Conservation (phyloP, 371 early-diverging fungal species). For the Mucor sp. region DNA sequence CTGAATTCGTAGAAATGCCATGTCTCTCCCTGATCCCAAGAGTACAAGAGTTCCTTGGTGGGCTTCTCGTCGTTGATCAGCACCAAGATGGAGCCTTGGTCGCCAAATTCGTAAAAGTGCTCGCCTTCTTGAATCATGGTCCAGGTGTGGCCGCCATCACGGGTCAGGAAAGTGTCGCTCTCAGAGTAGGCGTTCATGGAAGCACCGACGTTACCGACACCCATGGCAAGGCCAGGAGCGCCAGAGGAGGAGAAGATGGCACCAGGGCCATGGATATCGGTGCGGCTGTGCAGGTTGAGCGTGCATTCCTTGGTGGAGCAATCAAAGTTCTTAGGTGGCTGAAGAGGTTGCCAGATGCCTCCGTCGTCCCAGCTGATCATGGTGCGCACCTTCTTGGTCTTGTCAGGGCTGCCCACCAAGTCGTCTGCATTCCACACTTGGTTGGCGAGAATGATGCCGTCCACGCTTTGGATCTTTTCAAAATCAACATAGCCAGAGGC, state of each 20-base stretch:
- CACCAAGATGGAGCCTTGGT: slow-evolving; percentile 77
- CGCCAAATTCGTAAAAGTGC: slow-evolving; percentile 79
- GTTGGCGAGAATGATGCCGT: slow-evolving; percentile 89
- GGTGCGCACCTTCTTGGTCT: slow-evolving; percentile 68
- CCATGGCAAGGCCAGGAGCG: slow-evolving; percentile 88
- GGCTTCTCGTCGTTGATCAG: slow-evolving; percentile 71
- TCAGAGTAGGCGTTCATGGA: slow-evolving; percentile 60
- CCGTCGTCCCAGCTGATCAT: slow-evolving; percentile 91
- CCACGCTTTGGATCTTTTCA: slow-evolving; percentile 84
- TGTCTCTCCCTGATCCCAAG: slow-evolving; percentile 69
- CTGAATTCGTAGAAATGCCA: slow-evolving; percentile 62
- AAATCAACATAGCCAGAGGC: slow-evolving; percentile 80
- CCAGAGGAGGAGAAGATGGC: slow-evolving; percentile 70
- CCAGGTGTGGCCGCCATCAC: slow-evolving; percentile 86
- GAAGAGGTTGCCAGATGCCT: slow-evolving; percentile 68
- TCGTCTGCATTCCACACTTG: slow-evolving; percentile 75
- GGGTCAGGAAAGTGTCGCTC: slow-evolving; percentile 78
- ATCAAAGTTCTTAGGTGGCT: slow-evolving; percentile 64
- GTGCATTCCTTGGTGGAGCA: slow-evolving; percentile 57
- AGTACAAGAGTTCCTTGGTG: slow-evolving; percentile 69
- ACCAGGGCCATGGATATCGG: slow-evolving; percentile 65
- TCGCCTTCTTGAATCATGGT: slow-evolving; percentile 56
- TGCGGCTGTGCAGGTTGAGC: slow-evolving; percentile 77
- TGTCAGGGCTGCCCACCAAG: slow-evolving; percentile 48
- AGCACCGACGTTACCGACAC: slow-evolving; percentile 87